Conservation (phyloP, 495 filamentous ascomycete species). For the Tetracladium marchalianum region DNA sequence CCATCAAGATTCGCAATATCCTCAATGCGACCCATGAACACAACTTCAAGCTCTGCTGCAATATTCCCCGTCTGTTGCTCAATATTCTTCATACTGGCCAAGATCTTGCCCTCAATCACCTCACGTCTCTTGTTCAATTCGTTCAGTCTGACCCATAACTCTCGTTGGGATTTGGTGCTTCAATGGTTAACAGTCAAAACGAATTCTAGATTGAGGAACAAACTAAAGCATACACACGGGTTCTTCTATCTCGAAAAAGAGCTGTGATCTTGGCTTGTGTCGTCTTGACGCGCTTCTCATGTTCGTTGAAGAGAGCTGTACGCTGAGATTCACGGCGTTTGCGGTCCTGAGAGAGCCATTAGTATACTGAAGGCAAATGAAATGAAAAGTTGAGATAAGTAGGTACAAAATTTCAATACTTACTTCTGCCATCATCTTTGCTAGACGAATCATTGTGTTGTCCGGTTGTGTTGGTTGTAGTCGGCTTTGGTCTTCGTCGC, state of each 20-base stretch:
- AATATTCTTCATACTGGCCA: conserved; percentile 13
- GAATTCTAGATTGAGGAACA: neutral
- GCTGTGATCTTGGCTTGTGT: conserved; percentile 12
- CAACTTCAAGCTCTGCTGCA: conserved; percentile 9
- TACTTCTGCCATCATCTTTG: too few species aligned
- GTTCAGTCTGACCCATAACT: conserved; percentile 8
- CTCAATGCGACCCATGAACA: conserved; percentile 14
- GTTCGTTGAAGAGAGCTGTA: conserved; percentile 14
- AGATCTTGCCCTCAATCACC: conserved; percentile 12
- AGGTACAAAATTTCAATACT: too few species aligned
- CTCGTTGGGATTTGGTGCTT: conserved; percentile 11
- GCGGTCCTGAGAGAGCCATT: conserved; percentile 12
- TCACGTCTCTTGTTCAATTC: conserved; percentile 15
- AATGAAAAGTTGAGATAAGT: too few species aligned
- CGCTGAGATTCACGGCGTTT: conserved; percentile 17
- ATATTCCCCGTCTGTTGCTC: conserved; percentile 15
- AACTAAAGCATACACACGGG: conserved; percentile 13
- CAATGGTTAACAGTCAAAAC: neutral
- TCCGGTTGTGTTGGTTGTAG: too few species aligned
- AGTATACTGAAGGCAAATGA: too few species aligned
- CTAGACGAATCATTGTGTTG: too few species aligned
- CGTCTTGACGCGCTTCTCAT: conserved; percentile 16
- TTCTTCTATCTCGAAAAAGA: conserved; percentile 7
- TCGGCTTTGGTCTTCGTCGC: too few species aligned
- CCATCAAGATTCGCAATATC: conserved; percentile 5